Conservation (phyloP, 768 basidiomycete genomes). For the Tephrocybe sp. region DNA sequence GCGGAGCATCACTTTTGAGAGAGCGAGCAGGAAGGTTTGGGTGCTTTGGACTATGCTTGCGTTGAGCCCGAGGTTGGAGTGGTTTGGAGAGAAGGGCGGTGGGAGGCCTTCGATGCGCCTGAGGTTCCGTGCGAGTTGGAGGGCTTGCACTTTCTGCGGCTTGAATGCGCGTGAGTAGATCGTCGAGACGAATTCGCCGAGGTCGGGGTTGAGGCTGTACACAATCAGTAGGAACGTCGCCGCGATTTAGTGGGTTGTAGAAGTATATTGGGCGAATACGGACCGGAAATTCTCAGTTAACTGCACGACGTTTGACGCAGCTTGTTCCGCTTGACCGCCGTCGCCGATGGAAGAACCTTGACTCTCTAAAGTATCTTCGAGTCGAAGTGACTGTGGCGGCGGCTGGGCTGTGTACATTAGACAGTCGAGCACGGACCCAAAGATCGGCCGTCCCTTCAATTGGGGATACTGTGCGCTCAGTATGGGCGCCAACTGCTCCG, state of each 20-base stretch:
- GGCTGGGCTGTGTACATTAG: conserved; percentile 32
- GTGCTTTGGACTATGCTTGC: conserved; percentile 24
- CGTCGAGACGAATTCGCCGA: conserved; percentile 53
- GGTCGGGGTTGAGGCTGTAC: conserved; percentile 47
- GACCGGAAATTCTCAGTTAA: conserved; percentile 54
- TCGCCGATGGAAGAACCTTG: conserved; percentile 18
- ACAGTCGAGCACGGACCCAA: conserved; percentile 50
- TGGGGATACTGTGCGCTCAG: conserved; percentile 46
- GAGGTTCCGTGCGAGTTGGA: conserved; percentile 36
- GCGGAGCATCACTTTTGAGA: conserved; percentile 45
- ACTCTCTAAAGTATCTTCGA: conserved; percentile 11
- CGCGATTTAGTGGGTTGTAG: no score
- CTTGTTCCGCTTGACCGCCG: conserved; percentile 23
- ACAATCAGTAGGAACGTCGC: background rate
- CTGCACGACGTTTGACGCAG: conserved; percentile 38
- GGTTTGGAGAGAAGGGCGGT: no score
- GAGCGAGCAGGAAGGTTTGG: conserved; percentile 37
- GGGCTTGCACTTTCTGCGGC: conserved; percentile 45
- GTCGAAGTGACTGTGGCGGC: conserved; percentile 4
- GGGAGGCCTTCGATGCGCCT: conserved; percentile 25
- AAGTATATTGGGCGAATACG: conserved; percentile 2
- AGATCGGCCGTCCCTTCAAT: conserved; percentile 35
- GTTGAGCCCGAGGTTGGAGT: conserved; percentile 22
- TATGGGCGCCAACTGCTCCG: conserved; percentile 52
- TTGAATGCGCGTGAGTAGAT: conserved; percentile 50